These are phyloP conservation scores for Madurella fahalii DNA, from an alignment of 2,329 filamentous ascomycete genomes.

Conservation along the genomic window DNA sequence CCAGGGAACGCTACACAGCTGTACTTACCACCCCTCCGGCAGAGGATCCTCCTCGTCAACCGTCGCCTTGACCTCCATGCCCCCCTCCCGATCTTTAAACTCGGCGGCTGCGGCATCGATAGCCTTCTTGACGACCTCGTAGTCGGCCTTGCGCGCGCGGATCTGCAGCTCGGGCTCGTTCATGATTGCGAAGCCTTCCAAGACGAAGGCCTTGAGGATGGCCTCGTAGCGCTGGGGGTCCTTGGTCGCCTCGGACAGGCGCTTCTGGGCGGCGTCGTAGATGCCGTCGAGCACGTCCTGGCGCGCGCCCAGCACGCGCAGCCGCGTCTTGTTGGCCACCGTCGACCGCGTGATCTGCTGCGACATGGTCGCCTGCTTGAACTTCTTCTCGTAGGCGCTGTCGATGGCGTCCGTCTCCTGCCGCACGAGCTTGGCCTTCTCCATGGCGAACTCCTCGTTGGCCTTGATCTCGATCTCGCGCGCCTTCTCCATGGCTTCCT, in stretches of 20 bases:
- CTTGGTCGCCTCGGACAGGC: constrained; percentile 61
- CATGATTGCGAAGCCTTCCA: constrained; percentile 87
- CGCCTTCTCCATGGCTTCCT: constrained; percentile 95
- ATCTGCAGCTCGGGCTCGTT: constrained; percentile 74
- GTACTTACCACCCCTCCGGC: constrained; percentile 75
- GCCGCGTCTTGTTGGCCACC: constrained; percentile 90
- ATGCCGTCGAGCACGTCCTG: constrained; percentile 89
- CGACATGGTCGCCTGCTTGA: constrained; percentile 96
- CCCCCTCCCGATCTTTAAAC: constrained; percentile 73
- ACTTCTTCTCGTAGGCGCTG: constrained; percentile 92
- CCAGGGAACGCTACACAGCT: background rate
- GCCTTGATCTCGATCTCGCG: constrained; percentile 97
- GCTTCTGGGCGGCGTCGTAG: constrained; percentile 74
- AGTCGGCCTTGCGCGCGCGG: constrained; percentile 75
- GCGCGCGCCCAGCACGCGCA: constrained; percentile 79
- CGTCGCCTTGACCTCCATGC: constrained; percentile 63
- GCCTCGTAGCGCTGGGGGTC: constrained; percentile 71
- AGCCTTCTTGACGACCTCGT: constrained; percentile 70
- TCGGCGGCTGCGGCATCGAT: constrained; percentile 71
- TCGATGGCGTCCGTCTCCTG: constrained; percentile 94
- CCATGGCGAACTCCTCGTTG: constrained; percentile 97
- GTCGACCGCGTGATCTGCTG: constrained; percentile 98
- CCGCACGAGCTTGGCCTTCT: constrained; percentile 97
- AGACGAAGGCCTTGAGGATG: constrained; percentile 72
- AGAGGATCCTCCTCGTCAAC: constrained; percentile 77